Evolutionary conservation across 2,329 filamentous ascomycete genomes (phyloP).

Genomic region (Rhynchosporium graminicola): DNA sequence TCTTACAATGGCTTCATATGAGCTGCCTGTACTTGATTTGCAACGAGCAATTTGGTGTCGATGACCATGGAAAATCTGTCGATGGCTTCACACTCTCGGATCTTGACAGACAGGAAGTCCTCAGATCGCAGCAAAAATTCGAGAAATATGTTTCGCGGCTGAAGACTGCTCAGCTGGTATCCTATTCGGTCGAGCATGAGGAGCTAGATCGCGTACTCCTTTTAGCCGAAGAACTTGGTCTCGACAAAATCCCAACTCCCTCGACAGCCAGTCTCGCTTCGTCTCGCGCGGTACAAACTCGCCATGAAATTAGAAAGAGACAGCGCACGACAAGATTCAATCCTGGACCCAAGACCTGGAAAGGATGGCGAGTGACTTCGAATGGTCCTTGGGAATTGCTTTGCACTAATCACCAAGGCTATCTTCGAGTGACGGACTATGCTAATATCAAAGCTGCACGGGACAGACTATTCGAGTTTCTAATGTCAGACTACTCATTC

Average conservation of each 20-base stretch:
- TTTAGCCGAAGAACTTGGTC: conserved; percentile 23
- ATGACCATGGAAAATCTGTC: background rate
- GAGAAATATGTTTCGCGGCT: conserved; percentile 26
- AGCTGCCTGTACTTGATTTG: conserved; percentile 26
- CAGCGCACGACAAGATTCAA: conserved; percentile 26
- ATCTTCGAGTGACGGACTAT: conserved; percentile 23
- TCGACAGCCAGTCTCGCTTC: conserved; percentile 19
- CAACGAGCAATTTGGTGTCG: background rate
- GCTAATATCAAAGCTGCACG: conserved; percentile 20
- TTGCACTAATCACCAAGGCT: conserved; percentile 27
- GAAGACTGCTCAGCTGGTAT: conserved; percentile 23
- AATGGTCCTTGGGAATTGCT: conserved; percentile 30
- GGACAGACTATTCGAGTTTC: conserved; percentile 27
- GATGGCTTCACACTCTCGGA: conserved; percentile 18
- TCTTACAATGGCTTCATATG: conserved; percentile 28
- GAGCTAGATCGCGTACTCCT: conserved; percentile 26
- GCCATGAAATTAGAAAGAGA: conserved; percentile 19
- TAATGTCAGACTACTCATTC: conserved; percentile 29
- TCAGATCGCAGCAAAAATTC: conserved; percentile 23
- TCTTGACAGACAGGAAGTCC: conserved; percentile 20
- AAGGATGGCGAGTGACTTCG: conserved; percentile 19
- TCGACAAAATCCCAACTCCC: conserved; percentile 17
- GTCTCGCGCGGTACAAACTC: conserved; percentile 21
- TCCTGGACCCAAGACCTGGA: conserved; percentile 24
- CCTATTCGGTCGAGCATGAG: conserved; percentile 25